Percentiles rank a stretch among this genome's conserved stretches.
phyloP scores from a whole-genome alignment of 1,284 basidiomycete species.

The Vanrija humicola region DNA sequence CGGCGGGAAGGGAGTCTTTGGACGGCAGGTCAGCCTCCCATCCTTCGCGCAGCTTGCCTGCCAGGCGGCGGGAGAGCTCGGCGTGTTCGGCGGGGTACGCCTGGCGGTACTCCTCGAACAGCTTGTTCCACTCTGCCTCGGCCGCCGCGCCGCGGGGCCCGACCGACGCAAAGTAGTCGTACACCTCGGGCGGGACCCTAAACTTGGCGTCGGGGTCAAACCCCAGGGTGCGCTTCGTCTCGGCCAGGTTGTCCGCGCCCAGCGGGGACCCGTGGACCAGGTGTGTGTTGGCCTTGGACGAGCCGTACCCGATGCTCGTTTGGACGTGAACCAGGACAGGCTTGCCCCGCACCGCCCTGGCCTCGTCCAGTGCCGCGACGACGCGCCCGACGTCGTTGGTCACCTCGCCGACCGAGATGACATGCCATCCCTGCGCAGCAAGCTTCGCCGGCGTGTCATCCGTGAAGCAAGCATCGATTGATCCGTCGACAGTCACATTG shows the following conservation, averaged over 20 bases:
- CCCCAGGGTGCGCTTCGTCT: constrained; percentile 22
- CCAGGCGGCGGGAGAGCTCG: constrained; percentile 15
- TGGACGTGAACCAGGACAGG: constrained; percentile 22
- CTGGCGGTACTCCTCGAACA: constrained; percentile 14
- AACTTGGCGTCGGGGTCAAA: constrained; percentile 21
- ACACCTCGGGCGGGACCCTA: constrained; percentile 15
- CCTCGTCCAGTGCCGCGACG: constrained; percentile 18
- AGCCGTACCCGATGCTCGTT: constrained; percentile 24
- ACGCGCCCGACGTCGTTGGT: constrained; percentile 24
- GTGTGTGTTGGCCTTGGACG: constrained; percentile 16
- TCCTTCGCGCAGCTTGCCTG: constrained; percentile 11
- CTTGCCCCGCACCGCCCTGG: constrained; percentile 39
- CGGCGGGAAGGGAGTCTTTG: constrained; percentile 15
- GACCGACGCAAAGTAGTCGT: constrained; percentile 20
- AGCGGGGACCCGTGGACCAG: constrained; percentile 22
- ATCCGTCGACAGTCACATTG: constrained; percentile 30
- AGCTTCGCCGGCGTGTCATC: constrained; percentile 32
- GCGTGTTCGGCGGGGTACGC: constrained; percentile 13
- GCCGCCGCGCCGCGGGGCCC: constrained; percentile 9
- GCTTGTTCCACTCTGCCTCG: constrained; percentile 20
- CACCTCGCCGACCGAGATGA: constrained; percentile 25
- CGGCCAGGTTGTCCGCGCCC: constrained; percentile 23
- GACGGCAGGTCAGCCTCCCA: constrained; percentile 16
- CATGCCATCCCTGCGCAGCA: constrained; percentile 24
- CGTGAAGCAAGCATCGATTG: constrained; percentile 29